Evolutionary conservation across 257 asterid genomes (phyloP).

Genomic region (Salvia splendens): DNA sequence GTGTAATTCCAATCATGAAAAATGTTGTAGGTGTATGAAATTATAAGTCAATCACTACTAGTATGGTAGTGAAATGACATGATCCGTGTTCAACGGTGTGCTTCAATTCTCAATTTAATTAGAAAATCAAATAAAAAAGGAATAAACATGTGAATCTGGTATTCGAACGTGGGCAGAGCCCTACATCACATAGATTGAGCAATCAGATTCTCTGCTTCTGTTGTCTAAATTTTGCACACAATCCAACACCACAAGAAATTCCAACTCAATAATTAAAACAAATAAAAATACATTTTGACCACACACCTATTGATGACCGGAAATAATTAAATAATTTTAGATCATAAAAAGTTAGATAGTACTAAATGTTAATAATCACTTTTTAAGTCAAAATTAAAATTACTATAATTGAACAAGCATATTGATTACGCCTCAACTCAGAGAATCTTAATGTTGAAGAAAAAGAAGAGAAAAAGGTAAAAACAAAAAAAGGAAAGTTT

Average conservation of each 20-base stretch:
- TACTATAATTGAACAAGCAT: too few relatives aligned
- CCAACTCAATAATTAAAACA: background rate
- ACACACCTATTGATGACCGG: background rate
- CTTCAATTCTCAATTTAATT: background rate
- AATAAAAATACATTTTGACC: background rate
- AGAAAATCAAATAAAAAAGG: background rate
- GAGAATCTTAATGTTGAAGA: background rate
- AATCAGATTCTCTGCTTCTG: conserved; percentile 8
- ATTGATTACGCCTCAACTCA: too few relatives aligned
- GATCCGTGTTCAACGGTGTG: too few relatives aligned
- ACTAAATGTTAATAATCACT: too few relatives aligned
- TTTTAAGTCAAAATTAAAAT: too few relatives aligned
- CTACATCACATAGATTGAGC: conserved; percentile 1
- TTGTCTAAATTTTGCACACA: background rate
- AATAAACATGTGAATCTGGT: conserved; percentile 26
- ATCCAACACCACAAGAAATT: conserved; percentile 17
- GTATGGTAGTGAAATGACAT: too few relatives aligned
- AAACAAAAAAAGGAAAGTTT: background rate
- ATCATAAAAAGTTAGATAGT: too few relatives aligned
- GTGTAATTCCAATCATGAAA: too few relatives aligned
- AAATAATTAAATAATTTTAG: background rate
- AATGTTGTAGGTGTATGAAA: too few relatives aligned
- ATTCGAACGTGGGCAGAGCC: conserved; percentile 21
- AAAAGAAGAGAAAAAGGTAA: background rate
- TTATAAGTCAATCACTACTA: too few relatives aligned